Conservation (phyloP, 352 stramenopile genomes). For the Pythium phragmiticola region DNA sequence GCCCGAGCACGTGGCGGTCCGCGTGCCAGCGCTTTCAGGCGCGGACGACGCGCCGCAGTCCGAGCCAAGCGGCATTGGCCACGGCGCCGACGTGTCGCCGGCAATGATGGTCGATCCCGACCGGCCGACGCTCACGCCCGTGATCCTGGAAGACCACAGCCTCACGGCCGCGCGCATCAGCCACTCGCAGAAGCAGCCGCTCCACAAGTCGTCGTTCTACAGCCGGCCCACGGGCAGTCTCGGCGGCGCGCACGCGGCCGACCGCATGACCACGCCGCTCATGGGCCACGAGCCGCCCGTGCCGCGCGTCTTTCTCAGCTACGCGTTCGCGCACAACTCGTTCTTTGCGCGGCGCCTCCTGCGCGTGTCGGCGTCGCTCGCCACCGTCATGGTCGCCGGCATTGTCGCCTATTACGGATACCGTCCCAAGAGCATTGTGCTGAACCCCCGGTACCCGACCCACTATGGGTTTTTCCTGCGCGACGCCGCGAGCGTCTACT, state of each 20-base stretch:
- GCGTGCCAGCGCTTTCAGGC: constrained; percentile 17
- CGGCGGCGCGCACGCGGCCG: neutral
- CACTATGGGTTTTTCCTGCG: constrained; percentile 54
- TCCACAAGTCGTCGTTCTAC: constrained; percentile 10
- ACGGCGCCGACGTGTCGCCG: constrained; percentile 19
- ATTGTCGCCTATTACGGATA: constrained; percentile 77
- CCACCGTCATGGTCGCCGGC: constrained; percentile 40
- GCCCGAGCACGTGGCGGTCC: constrained; percentile 13
- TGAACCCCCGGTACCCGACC: constrained; percentile 32
- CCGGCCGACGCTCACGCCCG: constrained; percentile 6
- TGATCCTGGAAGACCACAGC: constrained; percentile 12
- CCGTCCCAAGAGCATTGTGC: constrained; percentile 40
- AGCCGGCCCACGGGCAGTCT: neutral
- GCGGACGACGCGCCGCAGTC: neutral
- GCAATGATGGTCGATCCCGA: constrained; percentile 18
- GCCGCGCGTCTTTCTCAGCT: constrained; percentile 54
- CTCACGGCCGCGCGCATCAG: neutral
- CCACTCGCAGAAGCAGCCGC: neutral
- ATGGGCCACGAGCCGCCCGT: constrained; percentile 51
- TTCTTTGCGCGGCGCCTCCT: constrained; percentile 76
- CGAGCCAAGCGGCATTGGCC: constrained; percentile 6
- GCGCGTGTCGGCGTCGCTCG: constrained; percentile 39
- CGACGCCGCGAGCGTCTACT: constrained; percentile 51
- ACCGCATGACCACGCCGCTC: constrained; percentile 22
- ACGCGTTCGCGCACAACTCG: constrained; percentile 66